Conservation (phyloP, 2,329 filamentous ascomycete genomes). For the Emmonsiellopsis sp. region DNA sequence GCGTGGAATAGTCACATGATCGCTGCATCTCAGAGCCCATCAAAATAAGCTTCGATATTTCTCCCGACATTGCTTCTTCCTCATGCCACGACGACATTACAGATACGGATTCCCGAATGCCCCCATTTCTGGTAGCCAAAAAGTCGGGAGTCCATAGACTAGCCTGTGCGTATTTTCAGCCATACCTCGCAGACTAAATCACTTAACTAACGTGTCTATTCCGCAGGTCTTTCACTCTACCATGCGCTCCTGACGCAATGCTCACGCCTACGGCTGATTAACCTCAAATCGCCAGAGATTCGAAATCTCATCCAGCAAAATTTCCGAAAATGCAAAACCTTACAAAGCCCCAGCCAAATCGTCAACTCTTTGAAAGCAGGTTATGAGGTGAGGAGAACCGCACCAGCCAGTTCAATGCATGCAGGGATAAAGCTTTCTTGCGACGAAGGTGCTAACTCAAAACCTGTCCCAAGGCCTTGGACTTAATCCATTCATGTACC, state of each 20-base stretch:
- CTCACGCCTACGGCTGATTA: constrained; percentile 17
- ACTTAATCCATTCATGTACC: constrained; percentile 26
- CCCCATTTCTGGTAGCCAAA: constrained; percentile 24
- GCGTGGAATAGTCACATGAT: too few species aligned
- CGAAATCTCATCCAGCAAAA: constrained; percentile 23
- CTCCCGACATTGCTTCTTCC: too few species aligned
- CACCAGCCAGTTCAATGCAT: neutral
- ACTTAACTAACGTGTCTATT: constrained; percentile 2
- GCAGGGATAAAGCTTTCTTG: constrained; percentile 1
- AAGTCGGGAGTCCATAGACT: constrained; percentile 32
- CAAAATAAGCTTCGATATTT: too few species aligned
- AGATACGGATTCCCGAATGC: constrained; percentile 22
- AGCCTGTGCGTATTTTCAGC: constrained; percentile 28
- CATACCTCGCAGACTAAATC: neutral
- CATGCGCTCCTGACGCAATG: constrained; percentile 36
- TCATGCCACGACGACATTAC: neutral
- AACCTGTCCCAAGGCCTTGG: constrained; percentile 23
- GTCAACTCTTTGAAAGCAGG: constrained; percentile 31
- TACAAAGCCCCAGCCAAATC: constrained; percentile 31
- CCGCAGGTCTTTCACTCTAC: constrained; percentile 35
- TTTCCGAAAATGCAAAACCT: constrained; percentile 28
- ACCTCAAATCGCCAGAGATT: constrained; percentile 16
- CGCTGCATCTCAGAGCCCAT: too few species aligned
- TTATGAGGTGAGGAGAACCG: constrained; percentile 24
- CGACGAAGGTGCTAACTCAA: neutral